Evolutionary conservation across 2,329 filamentous ascomycete genomes (phyloP), one percentile per base, ranked within the genome.

Genomic region (Neopestalotiopsis clavispora): DNA sequence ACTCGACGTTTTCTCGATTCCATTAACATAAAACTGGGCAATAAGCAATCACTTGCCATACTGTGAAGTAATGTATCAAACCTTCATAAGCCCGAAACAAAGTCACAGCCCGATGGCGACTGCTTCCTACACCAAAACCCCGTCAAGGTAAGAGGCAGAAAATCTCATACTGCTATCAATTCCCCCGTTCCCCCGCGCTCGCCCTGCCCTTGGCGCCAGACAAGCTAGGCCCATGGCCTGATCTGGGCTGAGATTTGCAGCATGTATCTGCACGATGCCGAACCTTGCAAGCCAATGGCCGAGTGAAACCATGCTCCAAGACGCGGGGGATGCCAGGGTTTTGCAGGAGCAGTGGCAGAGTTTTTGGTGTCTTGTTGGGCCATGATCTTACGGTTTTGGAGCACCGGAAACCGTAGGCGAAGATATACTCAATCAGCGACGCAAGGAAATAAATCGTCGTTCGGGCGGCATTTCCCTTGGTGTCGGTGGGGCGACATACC

Each of bases 241-340:
- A 62, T 62, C 34, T 62, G 59, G 59, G 59, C 30, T 62, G 30
- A 62, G 59, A 40, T 62, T 40, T 40, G 59, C 59, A 38, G 30
- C 30, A 34, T 52, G 45, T 20, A 14, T 34, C 59, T 62, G 59
- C 59, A 62, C 17, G 23, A 28, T 59, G 17, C 59, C 59, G 59
- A 62, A 62, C 59, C 59, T 40, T 62, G 28, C 59, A 62, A 38
- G 59, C 59, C 59, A 62, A 62, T 62, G 30, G 59, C 30, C 34
- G 32, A 40, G 57, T 59, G 57, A 59, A 59, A 34, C 57, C 57
- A 30, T 59, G n/a, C 45, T 52, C 45, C 45, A 23, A 52, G n/a
- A 23, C 45, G 45, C 45, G 45, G n/a, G 45, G 17, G 45, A 52
- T n/a, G 4, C 45, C 45, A 52, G 45, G 20, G 45, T 49, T 49